Evolutionary conservation across 805 yeast genomes (phyloP), one percentile per base, ranked within the genome.

Genomic region (Kodamaea laetipori): DNA sequence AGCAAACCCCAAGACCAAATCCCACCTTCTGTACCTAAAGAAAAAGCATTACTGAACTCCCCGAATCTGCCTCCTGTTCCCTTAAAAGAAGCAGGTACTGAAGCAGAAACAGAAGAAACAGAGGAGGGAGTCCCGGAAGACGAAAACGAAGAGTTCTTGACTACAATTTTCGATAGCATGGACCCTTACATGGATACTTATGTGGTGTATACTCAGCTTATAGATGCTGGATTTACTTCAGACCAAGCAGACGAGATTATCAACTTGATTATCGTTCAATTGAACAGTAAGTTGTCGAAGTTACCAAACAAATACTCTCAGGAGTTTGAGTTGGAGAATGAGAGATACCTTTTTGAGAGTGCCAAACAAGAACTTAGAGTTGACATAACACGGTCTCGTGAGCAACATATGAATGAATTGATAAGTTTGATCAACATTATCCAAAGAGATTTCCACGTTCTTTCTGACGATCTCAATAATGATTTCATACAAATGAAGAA

Each of bases 341-440:
- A 92, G 55, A 77, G 80, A 16, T 94, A 92, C 58, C 66, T 94
- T 10, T 90, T 89, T 61, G 92, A 90, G 58, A 95, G 97, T 24
- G 96, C 97, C 0, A 88, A 88, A 48, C 84, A 90, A 43, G 98
- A 92, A 61, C 65, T 92, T 27, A 66, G 84, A 38, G 87, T 85
- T 35, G 96, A 90, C 54, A 78, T 90, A 17, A 81, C 84, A 31
- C 75, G 82, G 31, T 77, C 84, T 23, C 69, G 97, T 51, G 90
- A 84, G 49, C 68, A 72, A 9, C 86, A 87, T 48, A 70, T 85
- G 42, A 82, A 81, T 51, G 84, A 82, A 41, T 71, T 84, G 41
- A 80, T 84, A 16, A 77, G 81, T 46, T 80, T 81, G 36, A 77
- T 85, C 32, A 82, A 85, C 46, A 76, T 80, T 6, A 58, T 92